A percentile compares a stretch with the other conserved stretches of the same genome.
phyloP scores from a whole-genome alignment of 805 yeast genomes.

The Pichia sporocuriosa region DNA sequence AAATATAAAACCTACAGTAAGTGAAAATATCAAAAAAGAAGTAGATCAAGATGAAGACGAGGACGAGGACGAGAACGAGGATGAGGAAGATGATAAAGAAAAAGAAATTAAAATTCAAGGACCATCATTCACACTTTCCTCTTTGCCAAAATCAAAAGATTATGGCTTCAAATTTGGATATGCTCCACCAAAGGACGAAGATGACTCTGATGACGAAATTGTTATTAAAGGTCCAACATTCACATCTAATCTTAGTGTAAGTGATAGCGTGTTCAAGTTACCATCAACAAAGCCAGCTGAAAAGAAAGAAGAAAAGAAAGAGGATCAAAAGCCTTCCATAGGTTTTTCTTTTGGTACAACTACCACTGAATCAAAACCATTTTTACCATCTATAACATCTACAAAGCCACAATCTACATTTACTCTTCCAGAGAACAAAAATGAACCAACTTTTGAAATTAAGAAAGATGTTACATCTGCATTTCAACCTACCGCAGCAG shows the following conservation, averaged over 20 bases:
- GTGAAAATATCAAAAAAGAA: too few species aligned
- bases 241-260: conserved; percentile 33
- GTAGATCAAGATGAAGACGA: too few species aligned
- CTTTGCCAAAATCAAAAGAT: conserved; percentile 42
- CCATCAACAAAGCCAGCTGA: conserved; percentile 16
- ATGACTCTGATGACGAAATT: conserved; percentile 54
- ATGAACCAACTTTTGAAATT: too few species aligned
- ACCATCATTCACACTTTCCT: conserved; percentile 49
- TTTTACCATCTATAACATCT: too few species aligned
- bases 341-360: conserved; percentile 1
- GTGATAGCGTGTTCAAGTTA: conserved; percentile 28
- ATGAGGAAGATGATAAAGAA: conserved; percentile 35
- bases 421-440: too few species aligned
- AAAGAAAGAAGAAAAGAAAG: conserved; percentile 2
- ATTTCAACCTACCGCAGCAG: background rate
- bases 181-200: conserved; percentile 27
- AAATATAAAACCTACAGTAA: too few species aligned
- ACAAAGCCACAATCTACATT: too few species aligned
- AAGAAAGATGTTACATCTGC: too few species aligned
- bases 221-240: conserved; percentile 73
- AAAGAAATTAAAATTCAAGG: conserved; percentile 58
- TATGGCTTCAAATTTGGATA: conserved; percentile 44
- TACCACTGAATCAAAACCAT: conserved; percentile 3
- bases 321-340: background rate
- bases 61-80: conserved; percentile 5